phyloP scores from a whole-genome alignment of 371 early-diverging fungal genomes.

The Rhizomucor miehei region DNA sequence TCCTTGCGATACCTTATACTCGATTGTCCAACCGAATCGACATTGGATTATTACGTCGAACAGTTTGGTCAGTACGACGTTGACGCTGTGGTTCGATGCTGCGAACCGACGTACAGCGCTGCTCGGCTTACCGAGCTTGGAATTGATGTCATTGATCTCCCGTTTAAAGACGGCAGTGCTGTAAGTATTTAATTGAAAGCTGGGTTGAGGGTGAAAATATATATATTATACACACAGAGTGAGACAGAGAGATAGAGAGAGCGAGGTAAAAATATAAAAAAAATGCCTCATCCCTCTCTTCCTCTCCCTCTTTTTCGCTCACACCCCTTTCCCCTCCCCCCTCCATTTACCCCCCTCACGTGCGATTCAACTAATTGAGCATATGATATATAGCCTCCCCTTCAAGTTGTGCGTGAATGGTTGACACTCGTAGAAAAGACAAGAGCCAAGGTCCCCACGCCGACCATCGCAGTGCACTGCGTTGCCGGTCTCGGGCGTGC shows the following conservation, averaged over 20 bases:
- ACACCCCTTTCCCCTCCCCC: too few relatives aligned
- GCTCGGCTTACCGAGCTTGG: slow-evolving; percentile 60
- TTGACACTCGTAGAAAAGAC: slow-evolving; percentile 57
- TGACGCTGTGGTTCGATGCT: slow-evolving; percentile 78
- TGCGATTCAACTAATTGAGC: too few relatives aligned
- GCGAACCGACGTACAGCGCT: slow-evolving; percentile 84
- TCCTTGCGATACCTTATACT: slow-evolving; percentile 79
- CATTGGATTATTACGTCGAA: slow-evolving; percentile 71
- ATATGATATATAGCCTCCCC: slow-evolving; percentile 52
- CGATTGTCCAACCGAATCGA: slow-evolving; percentile 87
- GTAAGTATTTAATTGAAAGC: slow-evolving; percentile 19
- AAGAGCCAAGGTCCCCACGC: slow-evolving; percentile 40
- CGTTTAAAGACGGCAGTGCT: slow-evolving; percentile 63
- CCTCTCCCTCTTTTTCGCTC: too few relatives aligned
- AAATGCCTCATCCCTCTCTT: too few relatives aligned
- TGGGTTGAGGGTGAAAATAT: too few relatives aligned
- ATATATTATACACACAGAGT: too few relatives aligned
- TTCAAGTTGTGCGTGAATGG: slow-evolving; percentile 68
- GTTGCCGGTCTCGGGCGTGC: slow-evolving; percentile 82
- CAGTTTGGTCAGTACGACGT: slow-evolving; percentile 74
- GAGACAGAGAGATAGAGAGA: too few relatives aligned
- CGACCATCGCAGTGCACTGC: slow-evolving; percentile 82
- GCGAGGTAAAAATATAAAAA: too few relatives aligned
- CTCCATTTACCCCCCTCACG: too few relatives aligned
- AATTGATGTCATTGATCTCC: slow-evolving; percentile 37